These are phyloP conservation scores for Agarophyton chilense DNA, from an alignment of 23 red algal genomes.

Conservation along the genomic window DNA sequence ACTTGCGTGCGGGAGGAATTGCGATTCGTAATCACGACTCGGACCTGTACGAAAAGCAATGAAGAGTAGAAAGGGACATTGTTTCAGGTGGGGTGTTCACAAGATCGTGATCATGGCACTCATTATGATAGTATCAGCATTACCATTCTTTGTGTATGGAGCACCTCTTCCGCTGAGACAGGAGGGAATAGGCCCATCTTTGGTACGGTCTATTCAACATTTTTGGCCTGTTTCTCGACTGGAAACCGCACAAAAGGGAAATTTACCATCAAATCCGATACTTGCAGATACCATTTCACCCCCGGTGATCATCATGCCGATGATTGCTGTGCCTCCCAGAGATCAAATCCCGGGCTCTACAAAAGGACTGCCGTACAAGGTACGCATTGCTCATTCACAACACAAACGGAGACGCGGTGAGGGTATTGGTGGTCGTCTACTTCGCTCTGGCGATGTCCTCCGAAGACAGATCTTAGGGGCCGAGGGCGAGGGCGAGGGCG, in stretches of 20 bases:
- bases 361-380: slow-evolving; percentile 69
- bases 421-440: neutral
- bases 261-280: neutral
- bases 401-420: neutral
- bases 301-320: slow-evolving; percentile 55
- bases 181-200: neutral
- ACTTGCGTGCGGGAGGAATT: neutral
- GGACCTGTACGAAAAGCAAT: neutral
- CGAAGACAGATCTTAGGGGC: slow-evolving; percentile 12
- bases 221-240: neutral
- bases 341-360: slow-evolving; percentile 53
- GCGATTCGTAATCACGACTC: neutral
- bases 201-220: neutral
- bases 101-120: neutral
- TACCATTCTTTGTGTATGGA: neutral
- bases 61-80: neutral
- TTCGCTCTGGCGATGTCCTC: neutral
- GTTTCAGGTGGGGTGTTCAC: neutral
- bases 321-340: slow-evolving; percentile 64
- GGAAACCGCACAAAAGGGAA: neutral
- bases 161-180: neutral
- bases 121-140: neutral
- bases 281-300: slow-evolving; percentile 1
- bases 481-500: neutral
- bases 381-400: slow-evolving; percentile 25